phyloP scores from a whole-genome alignment of 108 stramenopile genomes.

The Nitzschia palea region DNA sequence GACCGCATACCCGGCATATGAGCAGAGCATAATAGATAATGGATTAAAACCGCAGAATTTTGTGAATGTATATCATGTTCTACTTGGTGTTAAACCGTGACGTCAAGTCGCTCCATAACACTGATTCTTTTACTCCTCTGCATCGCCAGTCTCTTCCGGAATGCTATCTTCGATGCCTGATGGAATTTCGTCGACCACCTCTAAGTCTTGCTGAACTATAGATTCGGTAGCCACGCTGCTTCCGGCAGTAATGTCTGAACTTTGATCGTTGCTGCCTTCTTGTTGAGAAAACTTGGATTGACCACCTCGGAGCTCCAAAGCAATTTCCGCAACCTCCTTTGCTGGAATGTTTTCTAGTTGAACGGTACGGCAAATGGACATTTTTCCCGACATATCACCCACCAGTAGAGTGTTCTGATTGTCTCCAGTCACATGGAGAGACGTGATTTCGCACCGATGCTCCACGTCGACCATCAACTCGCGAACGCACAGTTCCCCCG shows the following conservation, averaged over 20 bases:
- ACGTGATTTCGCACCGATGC: conserved; percentile 80
- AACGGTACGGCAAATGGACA: conserved; percentile 71
- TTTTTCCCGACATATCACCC: conserved; percentile 87
- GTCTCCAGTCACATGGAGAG: conserved; percentile 57
- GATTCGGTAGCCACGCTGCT: neutral
- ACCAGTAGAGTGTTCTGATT: conserved; percentile 84
- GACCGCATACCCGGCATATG: no score
- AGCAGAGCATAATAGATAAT: no score
- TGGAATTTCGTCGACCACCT: conserved; percentile 4
- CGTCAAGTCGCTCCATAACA: no score
- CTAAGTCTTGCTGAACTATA: conserved; percentile 3
- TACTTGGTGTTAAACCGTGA: no score
- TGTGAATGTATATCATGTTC: no score
- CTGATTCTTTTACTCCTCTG: no score
- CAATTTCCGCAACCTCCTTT: conserved; percentile 44
- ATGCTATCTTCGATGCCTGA: no score
- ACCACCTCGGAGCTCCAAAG: conserved; percentile 12
- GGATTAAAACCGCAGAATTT: no score
- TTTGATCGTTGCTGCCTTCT: neutral
- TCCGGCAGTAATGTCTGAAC: neutral
- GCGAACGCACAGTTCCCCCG: conserved; percentile 43
- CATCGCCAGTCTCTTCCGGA: no score
- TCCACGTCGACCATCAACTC: conserved; percentile 68
- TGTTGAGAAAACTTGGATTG: neutral
- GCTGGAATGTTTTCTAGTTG: conserved; percentile 71